Evolutionary conservation across 2,329 filamentous ascomycete species (phyloP).

Genomic region (Scedosporium apiospermum): DNA sequence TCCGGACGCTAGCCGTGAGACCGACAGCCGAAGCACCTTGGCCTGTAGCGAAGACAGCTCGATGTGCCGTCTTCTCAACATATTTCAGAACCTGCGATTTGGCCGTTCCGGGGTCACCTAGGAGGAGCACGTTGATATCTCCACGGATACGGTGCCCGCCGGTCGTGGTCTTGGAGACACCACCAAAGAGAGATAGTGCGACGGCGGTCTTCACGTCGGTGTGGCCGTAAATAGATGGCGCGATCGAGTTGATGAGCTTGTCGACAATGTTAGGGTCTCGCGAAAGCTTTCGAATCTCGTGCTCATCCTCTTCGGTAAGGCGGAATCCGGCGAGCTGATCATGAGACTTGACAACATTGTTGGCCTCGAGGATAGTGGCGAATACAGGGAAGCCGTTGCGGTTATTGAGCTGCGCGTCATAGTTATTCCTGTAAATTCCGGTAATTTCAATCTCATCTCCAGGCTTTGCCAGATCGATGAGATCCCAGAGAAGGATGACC

Average conservation of each 20-base stretch:
- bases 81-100: slow-evolving; percentile 98
- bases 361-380: slow-evolving; percentile 93
- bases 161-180: slow-evolving; percentile 83
- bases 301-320: slow-evolving; percentile 90
- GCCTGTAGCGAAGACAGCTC: slow-evolving; percentile 94
- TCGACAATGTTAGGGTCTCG: slow-evolving; percentile 87
- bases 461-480: slow-evolving; percentile 94
- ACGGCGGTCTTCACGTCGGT: slow-evolving; percentile 95
- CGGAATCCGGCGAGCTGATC: slow-evolving; percentile 96
- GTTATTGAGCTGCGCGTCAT: slow-evolving; percentile 95
- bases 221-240: slow-evolving; percentile 95
- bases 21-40: slow-evolving; percentile 95
- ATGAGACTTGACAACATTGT: slow-evolving; percentile 93
- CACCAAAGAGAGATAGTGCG: slow-evolving; percentile 87
- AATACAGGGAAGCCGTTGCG: slow-evolving; percentile 98
- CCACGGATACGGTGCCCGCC: slow-evolving; percentile 87
- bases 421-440: slow-evolving; percentile 96
- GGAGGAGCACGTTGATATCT: slow-evolving; percentile 93
- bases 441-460: slow-evolving; percentile 97
- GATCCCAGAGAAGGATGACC: slow-evolving; percentile 90
- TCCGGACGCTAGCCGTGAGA: slow-evolving; percentile 91
- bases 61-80: slow-evolving; percentile 92
- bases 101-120: slow-evolving; percentile 94
- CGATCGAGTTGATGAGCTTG: slow-evolving; percentile 86
- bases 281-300: slow-evolving; percentile 76